Conservation (phyloP, 2,329 filamentous ascomycete genomes). For the Colletotrichum eremochloae region DNA sequence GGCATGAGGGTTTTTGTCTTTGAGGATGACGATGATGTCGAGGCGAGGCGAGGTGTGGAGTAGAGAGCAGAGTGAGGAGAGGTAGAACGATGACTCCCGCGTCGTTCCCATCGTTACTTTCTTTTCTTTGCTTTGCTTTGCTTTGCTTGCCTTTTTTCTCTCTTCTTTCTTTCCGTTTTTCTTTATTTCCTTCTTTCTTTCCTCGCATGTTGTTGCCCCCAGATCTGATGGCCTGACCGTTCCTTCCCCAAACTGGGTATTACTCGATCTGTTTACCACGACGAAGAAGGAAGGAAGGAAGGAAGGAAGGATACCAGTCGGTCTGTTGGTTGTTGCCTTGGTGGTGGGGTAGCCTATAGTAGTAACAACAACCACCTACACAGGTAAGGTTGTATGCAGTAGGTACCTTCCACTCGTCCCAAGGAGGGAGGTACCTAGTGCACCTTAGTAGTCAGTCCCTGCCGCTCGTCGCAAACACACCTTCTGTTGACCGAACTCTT, state of each 20-base stretch:
- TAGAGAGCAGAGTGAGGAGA: too few relatives aligned
- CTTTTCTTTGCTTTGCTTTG: neutral
- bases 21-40: neutral
- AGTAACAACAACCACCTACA: too few relatives aligned
- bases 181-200: neutral
- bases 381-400: too few relatives aligned
- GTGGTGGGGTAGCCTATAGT: neutral
- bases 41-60: neutral
- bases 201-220: neutral
- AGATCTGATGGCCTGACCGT: neutral
- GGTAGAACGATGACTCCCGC: neutral
- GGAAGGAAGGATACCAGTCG: neutral
- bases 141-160: too few relatives aligned
- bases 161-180: neutral
- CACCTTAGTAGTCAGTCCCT: neutral
- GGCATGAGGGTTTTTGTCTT: neutral
- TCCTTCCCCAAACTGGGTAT: neutral
- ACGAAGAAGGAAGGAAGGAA: neutral
- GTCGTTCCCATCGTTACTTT: neutral
- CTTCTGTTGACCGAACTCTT: slow-evolving; percentile 6
- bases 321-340: neutral
- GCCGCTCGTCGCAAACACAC: neutral
- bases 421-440: too few relatives aligned
- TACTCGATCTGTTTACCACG: neutral
- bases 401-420: too few relatives aligned